Conservation (phyloP, 2,329 filamentous ascomycete species). For the Raffaelea ambrosiae region DNA sequence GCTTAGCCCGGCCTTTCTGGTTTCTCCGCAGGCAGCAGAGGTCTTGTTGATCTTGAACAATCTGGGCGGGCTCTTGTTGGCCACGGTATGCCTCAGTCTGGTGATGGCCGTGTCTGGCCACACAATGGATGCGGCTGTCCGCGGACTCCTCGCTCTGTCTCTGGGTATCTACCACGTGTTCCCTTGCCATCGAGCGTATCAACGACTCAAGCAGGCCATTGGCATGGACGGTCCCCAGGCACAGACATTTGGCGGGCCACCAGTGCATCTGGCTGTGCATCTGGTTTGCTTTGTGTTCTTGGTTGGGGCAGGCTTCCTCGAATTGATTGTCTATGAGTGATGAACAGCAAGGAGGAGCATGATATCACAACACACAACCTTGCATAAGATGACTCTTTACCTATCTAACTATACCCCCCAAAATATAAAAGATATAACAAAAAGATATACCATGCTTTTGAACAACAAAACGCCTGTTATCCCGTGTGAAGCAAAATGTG, state of each 20-base stretch:
- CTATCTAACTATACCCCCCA: too few species aligned
- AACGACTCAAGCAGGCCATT: conserved; percentile 20
- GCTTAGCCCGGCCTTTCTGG: conserved; percentile 22
- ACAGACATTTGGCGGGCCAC: conserved; percentile 34
- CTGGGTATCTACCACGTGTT: conserved; percentile 41
- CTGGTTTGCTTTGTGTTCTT: conserved; percentile 27
- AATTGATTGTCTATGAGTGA: conserved; percentile 1
- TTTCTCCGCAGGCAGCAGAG: conserved; percentile 25
- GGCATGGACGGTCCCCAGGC: conserved; percentile 10
- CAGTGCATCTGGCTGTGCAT: conserved; percentile 36
- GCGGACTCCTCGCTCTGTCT: conserved; percentile 26
- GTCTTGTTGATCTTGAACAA: conserved; percentile 35
- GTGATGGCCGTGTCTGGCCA: conserved; percentile 20
- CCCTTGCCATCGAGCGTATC: conserved; percentile 34
- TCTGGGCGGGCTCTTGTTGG: conserved; percentile 37
- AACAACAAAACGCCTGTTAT: too few species aligned
- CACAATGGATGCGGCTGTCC: conserved; percentile 5
- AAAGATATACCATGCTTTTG: too few species aligned
- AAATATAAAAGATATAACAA: too few species aligned
- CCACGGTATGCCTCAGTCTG: conserved; percentile 34
- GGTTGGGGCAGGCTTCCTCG: conserved; percentile 13
- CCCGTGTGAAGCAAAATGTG: too few species aligned
- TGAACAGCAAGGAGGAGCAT: too few species aligned
- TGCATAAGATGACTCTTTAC: too few species aligned
- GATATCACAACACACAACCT: too few species aligned